Evolutionary conservation across 2,329 filamentous ascomycete genomes (phyloP).

Genomic region (Apiospora hydei): DNA sequence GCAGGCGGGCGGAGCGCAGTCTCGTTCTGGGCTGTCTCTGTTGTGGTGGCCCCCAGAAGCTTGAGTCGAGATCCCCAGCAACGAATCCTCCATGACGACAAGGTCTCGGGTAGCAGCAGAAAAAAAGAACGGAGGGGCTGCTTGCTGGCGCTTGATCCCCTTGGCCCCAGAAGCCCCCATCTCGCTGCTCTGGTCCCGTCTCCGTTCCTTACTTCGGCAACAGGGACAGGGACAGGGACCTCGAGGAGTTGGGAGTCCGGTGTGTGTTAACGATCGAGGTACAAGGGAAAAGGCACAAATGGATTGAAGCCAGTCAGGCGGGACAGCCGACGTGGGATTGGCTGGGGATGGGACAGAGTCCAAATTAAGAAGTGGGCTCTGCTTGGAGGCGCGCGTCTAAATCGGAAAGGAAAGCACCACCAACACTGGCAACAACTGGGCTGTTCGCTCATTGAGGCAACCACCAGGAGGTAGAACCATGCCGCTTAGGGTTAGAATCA

Average conservation of each 20-base stretch:
- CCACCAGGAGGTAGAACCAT: neutral
- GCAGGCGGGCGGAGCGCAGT: conserved; percentile 1
- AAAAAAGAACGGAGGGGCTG: conserved; percentile 1
- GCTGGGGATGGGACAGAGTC: conserved; percentile 16
- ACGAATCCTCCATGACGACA: neutral
- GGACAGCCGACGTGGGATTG: conserved; percentile 23
- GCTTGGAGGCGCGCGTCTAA: conserved; percentile 37
- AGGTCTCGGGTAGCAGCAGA: conserved; percentile 18
- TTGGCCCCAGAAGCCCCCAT: conserved; percentile 18
- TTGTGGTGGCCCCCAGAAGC: conserved; percentile 10
- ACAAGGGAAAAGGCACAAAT: neutral
- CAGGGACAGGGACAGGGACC: neutral
- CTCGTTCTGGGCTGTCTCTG: neutral
- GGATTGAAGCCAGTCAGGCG: conserved; percentile 1
- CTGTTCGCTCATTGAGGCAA: conserved; percentile 17
- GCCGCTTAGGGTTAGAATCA: neutral
- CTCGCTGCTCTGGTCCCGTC: neutral
- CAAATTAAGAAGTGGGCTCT: conserved; percentile 26
- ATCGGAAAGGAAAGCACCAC: neutral
- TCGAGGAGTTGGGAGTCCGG: neutral
- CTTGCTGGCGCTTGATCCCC: neutral
- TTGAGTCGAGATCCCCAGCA: conserved; percentile 1
- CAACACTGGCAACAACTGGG: neutral
- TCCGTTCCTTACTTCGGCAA: neutral
- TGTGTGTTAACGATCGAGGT: conserved; percentile 19